Conservation (phyloP, 208 protist genomes). For the Leishmania lainsoni region DNA sequence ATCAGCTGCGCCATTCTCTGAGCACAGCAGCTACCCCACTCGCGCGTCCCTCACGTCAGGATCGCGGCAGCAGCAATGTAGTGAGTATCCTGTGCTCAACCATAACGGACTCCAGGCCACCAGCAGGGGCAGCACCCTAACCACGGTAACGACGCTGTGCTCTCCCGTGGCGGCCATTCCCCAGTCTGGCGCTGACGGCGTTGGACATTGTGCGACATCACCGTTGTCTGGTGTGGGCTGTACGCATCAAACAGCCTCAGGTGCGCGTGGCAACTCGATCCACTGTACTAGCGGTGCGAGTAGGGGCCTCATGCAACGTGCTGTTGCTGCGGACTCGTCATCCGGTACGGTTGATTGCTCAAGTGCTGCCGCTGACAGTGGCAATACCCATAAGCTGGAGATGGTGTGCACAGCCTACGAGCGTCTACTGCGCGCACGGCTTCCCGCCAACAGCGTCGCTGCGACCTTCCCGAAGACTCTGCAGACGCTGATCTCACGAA, state of each 20-base stretch:
- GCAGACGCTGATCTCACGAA: neutral
- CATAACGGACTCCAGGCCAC: neutral
- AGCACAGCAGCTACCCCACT: neutral
- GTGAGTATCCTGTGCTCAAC: neutral
- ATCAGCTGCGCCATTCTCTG: neutral
- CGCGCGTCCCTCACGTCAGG: neutral
- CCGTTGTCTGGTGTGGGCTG: neutral
- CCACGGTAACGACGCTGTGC: too few relatives aligned
- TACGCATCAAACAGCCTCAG: neutral
- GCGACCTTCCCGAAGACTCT: neutral
- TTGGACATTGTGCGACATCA: neutral
- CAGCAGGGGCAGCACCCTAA: neutral
- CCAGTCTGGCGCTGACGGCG: neutral
- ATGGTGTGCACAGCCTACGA: constrained; percentile 45
- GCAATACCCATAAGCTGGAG: constrained; percentile 32
- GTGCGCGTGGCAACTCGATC: neutral
- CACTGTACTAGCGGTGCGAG: neutral
- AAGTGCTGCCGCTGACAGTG: constrained; percentile 7
- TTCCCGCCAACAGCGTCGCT: neutral
- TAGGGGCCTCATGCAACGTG: neutral
- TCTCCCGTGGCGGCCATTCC: neutral
- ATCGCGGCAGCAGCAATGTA: neutral
- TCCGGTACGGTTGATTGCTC: neutral
- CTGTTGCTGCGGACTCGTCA: neutral
- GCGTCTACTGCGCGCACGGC: constrained; percentile 11